Percentiles rank a stretch among this genome's conserved stretches.
phyloP scores from a whole-genome alignment of 805 yeast species.

The Cyberlindnera maritima region DNA sequence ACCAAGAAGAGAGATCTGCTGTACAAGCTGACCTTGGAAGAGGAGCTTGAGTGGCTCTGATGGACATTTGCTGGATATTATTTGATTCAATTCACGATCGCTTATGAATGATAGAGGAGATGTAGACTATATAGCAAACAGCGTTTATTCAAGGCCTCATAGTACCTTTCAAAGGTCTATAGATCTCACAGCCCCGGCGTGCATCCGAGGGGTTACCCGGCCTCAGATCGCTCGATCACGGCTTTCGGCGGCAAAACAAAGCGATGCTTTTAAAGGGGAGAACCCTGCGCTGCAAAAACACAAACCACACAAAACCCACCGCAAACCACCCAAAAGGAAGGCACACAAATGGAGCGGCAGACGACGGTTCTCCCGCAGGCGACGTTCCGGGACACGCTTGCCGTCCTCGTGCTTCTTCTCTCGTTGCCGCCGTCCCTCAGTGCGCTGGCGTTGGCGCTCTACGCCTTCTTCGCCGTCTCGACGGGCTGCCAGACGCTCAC shows the following conservation, averaged over 20 bases:
- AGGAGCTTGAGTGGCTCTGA: slow-evolving; percentile 9
- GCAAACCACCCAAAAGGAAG: not conserved
- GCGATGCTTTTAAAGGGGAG: not conserved
- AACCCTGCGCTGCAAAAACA: too few species aligned
- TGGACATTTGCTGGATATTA: too few species aligned
- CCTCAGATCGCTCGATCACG: not conserved
- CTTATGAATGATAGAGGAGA: too few species aligned
- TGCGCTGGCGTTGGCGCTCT: slow-evolving; percentile 13
- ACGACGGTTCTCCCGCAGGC: slow-evolving; percentile 21
- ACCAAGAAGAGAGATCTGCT: slow-evolving; percentile 16
- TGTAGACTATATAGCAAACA: too few species aligned
- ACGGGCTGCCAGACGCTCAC: slow-evolving; percentile 5
- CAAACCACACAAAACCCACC: too few species aligned
- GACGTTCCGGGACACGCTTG: slow-evolving; percentile 24
- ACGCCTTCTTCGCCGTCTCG: slow-evolving; percentile 11
- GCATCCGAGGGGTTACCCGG: slow-evolving; percentile 3
- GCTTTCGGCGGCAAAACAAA: not conserved
- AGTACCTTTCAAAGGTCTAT: too few species aligned
- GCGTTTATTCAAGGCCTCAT: too few species aligned
- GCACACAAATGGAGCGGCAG: slow-evolving; percentile 2
- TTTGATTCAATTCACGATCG: too few species aligned
- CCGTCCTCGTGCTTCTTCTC: slow-evolving; percentile 23
- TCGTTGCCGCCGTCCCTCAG: slow-evolving; percentile 25
- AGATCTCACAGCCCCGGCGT: too few species aligned
- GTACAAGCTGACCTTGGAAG: slow-evolving; percentile 11